Conservation (phyloP, 2,329 filamentous ascomycete genomes). For the Sporothrix euskadiensis region DNA sequence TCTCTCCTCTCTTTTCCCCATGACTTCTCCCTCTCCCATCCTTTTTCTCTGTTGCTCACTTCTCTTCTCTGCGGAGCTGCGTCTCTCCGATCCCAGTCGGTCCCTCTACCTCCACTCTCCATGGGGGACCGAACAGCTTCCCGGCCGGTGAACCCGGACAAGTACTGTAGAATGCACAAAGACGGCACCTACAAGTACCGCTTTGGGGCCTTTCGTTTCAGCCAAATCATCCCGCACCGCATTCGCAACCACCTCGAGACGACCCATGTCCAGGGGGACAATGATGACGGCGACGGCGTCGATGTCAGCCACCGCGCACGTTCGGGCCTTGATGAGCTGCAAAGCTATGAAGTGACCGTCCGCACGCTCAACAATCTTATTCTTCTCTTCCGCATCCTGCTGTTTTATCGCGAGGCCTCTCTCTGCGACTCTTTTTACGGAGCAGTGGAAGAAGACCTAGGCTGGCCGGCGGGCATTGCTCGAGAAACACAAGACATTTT, state of each 20-base stretch:
- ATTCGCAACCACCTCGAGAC: neutral
- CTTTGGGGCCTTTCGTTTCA: neutral
- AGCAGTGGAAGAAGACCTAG: conserved; percentile 8
- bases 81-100: neutral
- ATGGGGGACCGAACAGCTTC: neutral
- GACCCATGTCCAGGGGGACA: too few relatives aligned
- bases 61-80: too few relatives aligned
- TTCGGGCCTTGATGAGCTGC: too few relatives aligned
- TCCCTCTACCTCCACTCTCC: neutral
- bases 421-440: neutral
- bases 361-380: conserved; percentile 13
- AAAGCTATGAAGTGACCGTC: neutral
- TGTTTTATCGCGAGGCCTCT: neutral
- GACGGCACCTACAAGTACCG: neutral
- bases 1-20: neutral
- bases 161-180: neutral
- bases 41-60: too few relatives aligned
- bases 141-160: neutral
- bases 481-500: neutral
- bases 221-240: neutral
- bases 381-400: neutral
- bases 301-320: too few relatives aligned
- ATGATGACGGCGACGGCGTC: neutral
- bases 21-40: too few relatives aligned
- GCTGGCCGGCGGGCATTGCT: neutral